These are phyloP conservation scores for Vanrija sp. DNA, from an alignment of 1,284 basidiomycete species.

Conservation along the genomic window DNA sequence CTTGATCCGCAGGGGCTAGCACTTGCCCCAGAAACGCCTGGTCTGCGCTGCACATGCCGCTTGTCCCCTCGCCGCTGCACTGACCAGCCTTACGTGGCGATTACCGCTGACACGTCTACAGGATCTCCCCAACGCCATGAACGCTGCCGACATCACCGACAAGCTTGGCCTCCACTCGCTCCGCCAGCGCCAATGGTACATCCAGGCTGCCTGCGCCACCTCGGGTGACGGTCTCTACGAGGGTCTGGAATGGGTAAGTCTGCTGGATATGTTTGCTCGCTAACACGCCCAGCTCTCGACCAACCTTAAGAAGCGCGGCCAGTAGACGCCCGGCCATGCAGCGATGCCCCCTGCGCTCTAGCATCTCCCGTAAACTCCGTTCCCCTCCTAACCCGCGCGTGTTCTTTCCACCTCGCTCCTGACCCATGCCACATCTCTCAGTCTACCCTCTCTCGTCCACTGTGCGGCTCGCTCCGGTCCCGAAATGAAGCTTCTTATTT, in stretches of 20 bases:
- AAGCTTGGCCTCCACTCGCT: constrained; percentile 97
- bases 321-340: constrained; percentile 18
- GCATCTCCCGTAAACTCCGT: neutral
- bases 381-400: neutral
- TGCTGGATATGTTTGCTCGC: neutral
- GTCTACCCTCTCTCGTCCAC: too few relatives aligned
- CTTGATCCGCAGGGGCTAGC: too few relatives aligned
- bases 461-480: too few relatives aligned
- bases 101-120: constrained; percentile 8
- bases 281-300: constrained; percentile 41
- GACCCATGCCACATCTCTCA: too few relatives aligned
- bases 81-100: neutral
- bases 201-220: constrained; percentile 98
- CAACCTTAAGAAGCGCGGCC: constrained; percentile 50
- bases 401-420: neutral
- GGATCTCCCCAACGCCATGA: constrained; percentile 98
- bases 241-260: constrained; percentile 79
- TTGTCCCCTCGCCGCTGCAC: too few relatives aligned
- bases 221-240: constrained; percentile 99
- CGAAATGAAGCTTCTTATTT: too few relatives aligned
- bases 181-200: constrained; percentile 97
- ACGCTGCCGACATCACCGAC: constrained; percentile 98
- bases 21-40: too few relatives aligned
- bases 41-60: too few relatives aligned
- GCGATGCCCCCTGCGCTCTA: neutral